phyloP scores from a whole-genome alignment of 345 rosid genomes.

The Eucalyptus curtisii region DNA sequence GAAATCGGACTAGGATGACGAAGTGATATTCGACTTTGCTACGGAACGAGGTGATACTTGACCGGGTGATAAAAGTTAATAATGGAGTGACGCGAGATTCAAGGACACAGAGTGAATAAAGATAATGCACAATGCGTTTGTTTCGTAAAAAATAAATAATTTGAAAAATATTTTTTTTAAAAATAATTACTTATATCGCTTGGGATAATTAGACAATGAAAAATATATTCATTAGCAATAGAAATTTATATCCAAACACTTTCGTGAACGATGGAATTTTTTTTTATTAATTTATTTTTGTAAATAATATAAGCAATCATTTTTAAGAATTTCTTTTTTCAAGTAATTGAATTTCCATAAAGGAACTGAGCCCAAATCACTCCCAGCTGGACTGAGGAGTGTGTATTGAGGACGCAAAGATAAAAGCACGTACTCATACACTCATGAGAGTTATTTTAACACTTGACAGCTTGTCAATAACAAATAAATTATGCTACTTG shows the following conservation, averaged over 20 bases:
- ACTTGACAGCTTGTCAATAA: background rate
- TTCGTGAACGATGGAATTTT: rapidly evolving
- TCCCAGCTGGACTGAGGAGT: background rate
- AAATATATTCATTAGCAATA: too few relatives aligned
- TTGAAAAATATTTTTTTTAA: rapidly evolving
- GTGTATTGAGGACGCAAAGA: background rate
- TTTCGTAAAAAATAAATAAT: rapidly evolving
- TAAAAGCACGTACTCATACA: background rate
- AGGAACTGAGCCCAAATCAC: background rate
- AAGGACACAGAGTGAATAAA: background rate
- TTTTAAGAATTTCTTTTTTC: too few relatives aligned
- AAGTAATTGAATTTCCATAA: background rate
- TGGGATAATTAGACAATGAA: rapidly evolving
- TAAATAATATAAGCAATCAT: rapidly evolving
- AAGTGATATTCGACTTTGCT: background rate
- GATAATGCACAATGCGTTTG: rapidly evolving
- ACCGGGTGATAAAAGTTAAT: too few relatives aligned
- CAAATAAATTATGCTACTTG: background rate
- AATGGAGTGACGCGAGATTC: background rate
- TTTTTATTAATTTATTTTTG: too few relatives aligned
- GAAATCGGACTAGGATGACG: background rate
- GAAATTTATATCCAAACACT: background rate
- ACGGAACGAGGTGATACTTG: background rate
- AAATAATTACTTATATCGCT: rapidly evolving
- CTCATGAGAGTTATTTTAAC: background rate